A percentile compares a stretch with the other conserved stretches of the same genome.
Conservation (phyloP, 495 filamentous ascomycete genomes). For the Cercophora samala region DNA sequence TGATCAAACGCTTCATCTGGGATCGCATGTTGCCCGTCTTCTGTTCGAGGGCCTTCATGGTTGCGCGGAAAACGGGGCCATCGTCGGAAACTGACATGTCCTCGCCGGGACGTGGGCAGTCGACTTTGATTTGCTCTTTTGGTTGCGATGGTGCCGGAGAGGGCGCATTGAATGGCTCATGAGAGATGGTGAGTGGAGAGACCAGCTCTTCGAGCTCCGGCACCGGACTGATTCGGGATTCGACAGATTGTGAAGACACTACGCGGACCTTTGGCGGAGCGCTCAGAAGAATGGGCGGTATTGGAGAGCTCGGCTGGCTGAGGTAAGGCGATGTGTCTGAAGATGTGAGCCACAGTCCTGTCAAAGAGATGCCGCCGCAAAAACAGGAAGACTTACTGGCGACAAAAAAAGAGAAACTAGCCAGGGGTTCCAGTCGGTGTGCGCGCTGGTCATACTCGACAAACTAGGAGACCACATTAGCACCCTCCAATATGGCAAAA, state of each 20-base stretch:
- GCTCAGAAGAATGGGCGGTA: conserved; percentile 65
- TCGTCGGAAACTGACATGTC: conserved; percentile 86
- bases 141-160: conserved; percentile 36
- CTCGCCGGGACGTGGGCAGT: conserved; percentile 82
- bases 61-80: conserved; percentile 92
- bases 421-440: conserved; percentile 82
- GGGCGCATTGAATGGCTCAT: conserved; percentile 40
- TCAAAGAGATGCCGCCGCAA: neutral
- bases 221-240: conserved; percentile 67
- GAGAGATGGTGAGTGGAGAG: conserved; percentile 57
- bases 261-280: conserved; percentile 74
- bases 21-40: conserved; percentile 92
- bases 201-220: conserved; percentile 59
- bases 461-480: conserved; percentile 54
- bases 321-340: conserved; percentile 36
- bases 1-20: conserved; percentile 94
- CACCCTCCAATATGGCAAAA: conserved; percentile 1
- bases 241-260: conserved; percentile 75
- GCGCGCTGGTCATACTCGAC: conserved; percentile 93
- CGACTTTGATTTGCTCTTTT: conserved; percentile 71
- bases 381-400: conserved; percentile 55
- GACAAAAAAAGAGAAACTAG: conserved; percentile 93
- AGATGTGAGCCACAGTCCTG: neutral
- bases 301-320: conserved; percentile 53
- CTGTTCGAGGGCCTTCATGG: conserved; percentile 93